phyloP scores from a whole-genome alignment of 345 rosid genomes.

The Aurinia saxatilis region DNA sequence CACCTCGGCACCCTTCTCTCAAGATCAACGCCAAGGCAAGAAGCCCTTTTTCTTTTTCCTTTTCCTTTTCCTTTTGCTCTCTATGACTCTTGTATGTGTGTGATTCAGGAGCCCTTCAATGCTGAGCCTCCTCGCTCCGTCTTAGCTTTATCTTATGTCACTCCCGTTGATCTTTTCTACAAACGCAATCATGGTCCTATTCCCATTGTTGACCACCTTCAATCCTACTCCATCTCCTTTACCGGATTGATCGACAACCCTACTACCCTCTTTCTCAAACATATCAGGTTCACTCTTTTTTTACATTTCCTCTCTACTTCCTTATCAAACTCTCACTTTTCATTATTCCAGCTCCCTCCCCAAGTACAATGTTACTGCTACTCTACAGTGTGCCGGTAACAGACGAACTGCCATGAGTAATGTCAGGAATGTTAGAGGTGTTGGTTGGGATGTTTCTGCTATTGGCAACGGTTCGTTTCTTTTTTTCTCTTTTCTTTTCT shows the following conservation, averaged over 20 bases:
- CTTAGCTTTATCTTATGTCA: conserved; percentile 58
- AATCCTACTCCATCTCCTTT: conserved; percentile 44
- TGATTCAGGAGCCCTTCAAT: conserved; percentile 79
- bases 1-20: conserved; percentile 71
- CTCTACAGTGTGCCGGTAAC: conserved; percentile 99
- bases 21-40: conserved; percentile 68
- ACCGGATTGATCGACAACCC: conserved; percentile 49
- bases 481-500: neutral
- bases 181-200: conserved; percentile 95
- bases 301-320: neutral
- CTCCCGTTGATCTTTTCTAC: conserved; percentile 84
- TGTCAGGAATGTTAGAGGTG: conserved; percentile 67
- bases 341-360: conserved; percentile 65
- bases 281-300: conserved; percentile 42
- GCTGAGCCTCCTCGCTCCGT: conserved; percentile 87
- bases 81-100: no score
- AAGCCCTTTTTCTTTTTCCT: neutral
- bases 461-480: conserved; percentile 71
- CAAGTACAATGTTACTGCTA: conserved; percentile 65
- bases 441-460: conserved; percentile 96
- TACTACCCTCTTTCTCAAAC: conserved; percentile 51
- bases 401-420: conserved; percentile 98
- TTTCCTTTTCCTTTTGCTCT: neutral
- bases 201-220: conserved; percentile 68
- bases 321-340: no score